Conservation (phyloP, 106 monocot genomes). For the Allium sativum region DNA sequence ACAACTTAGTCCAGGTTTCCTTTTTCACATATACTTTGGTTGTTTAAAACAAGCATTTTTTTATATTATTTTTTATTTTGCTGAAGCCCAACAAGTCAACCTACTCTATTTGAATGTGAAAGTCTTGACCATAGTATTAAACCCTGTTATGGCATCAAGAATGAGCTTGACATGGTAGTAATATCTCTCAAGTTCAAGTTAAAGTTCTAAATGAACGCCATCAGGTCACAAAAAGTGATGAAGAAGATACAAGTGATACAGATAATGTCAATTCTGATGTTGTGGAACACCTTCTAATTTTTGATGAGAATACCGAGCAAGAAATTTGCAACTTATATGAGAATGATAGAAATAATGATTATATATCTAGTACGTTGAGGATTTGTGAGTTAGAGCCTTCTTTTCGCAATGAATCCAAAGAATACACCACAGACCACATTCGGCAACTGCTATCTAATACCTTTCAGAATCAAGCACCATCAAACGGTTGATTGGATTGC, state of each 20-base stretch:
- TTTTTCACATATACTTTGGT: too few species aligned
- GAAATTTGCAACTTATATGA: slow-evolving; percentile 8
- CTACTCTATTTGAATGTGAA: slow-evolving; percentile 33
- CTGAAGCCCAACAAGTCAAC: too few species aligned
- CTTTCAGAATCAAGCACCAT: slow-evolving; percentile 14
- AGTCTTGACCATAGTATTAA: slow-evolving; percentile 62
- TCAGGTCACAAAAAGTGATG: slow-evolving; percentile 10
- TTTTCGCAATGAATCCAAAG: slow-evolving; percentile 4
- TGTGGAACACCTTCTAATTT: slow-evolving; percentile 35
- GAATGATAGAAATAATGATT: slow-evolving; percentile 10
- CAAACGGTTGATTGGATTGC: slow-evolving; percentile 51
- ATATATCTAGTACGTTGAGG: neutral
- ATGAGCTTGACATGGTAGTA: slow-evolving; percentile 26
- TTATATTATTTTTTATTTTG: too few species aligned
- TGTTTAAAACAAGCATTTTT: too few species aligned
- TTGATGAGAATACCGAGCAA: slow-evolving; percentile 19
- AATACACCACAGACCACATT: slow-evolving; percentile 20
- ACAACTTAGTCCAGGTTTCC: too few species aligned
- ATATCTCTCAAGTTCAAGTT: slow-evolving; percentile 17
- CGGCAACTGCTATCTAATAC: slow-evolving; percentile 15
- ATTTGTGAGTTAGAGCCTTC: slow-evolving; percentile 8
- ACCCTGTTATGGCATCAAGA: slow-evolving; percentile 31
- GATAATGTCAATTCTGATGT: slow-evolving; percentile 40
- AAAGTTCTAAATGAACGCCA: slow-evolving; percentile 7
- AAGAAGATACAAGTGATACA: slow-evolving; percentile 37